Evolutionary conservation across 2,329 filamentous ascomycete genomes (phyloP).

Genomic region (Hymenoscyphus occultus): DNA sequence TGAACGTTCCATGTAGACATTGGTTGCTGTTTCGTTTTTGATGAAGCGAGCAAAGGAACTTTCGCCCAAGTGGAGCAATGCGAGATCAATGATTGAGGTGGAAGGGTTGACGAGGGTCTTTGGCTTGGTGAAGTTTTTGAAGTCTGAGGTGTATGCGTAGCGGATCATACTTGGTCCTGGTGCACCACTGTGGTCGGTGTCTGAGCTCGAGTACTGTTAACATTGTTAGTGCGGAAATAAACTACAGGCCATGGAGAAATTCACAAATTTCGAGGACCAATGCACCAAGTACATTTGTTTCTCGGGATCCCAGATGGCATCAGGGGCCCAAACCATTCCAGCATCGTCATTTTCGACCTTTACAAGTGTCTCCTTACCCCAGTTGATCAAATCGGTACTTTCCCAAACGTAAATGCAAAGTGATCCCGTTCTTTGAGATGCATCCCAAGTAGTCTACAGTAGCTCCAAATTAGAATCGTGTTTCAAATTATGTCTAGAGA

Average conservation of each 20-base stretch:
- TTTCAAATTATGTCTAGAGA: not conserved
- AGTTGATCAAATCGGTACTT: constrained; percentile 49
- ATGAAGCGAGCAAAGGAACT: constrained; percentile 51
- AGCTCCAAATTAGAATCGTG: constrained; percentile 5
- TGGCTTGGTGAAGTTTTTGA: constrained; percentile 49
- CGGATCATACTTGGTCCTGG: constrained; percentile 47
- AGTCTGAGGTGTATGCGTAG: constrained; percentile 55
- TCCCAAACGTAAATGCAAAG: constrained; percentile 55
- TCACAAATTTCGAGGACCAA: constrained; percentile 13
- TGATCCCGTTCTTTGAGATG: constrained; percentile 49
- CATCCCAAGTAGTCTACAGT: constrained; percentile 49
- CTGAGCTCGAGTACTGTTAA: constrained; percentile 45
- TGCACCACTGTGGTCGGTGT: constrained; percentile 47
- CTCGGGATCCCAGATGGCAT: constrained; percentile 50
- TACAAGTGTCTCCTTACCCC: constrained; percentile 47
- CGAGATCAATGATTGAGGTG: constrained; percentile 53
- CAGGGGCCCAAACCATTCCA: constrained; percentile 58
- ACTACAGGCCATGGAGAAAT: not conserved
- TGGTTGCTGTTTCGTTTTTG: constrained; percentile 52
- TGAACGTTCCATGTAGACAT: constrained; percentile 50
- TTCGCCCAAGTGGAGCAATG: constrained; percentile 48
- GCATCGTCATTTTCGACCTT: constrained; percentile 50
- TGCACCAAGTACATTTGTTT: constrained; percentile 35
- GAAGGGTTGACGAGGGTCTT: constrained; percentile 49
- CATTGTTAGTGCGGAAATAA: not conserved